Evolutionary conservation across 352 stramenopile species (phyloP).

Genomic region (Phytophthora ramorum): DNA sequence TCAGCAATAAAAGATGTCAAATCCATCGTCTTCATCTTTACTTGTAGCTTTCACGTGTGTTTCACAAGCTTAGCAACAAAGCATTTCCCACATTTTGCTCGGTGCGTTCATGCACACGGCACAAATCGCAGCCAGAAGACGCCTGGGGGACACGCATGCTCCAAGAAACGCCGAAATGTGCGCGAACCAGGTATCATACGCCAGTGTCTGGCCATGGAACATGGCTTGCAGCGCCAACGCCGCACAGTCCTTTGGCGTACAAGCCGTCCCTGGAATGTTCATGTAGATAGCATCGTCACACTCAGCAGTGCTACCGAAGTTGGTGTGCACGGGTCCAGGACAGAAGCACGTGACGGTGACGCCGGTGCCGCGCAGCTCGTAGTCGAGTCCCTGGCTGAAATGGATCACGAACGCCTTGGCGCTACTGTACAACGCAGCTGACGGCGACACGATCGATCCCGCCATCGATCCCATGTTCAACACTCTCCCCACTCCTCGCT

Average conservation of each 20-base stretch:
- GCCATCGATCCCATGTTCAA: slow-evolving; percentile 81
- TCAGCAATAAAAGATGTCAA: slow-evolving; percentile 5
- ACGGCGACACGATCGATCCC: slow-evolving; percentile 53
- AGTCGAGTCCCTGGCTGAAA: slow-evolving; percentile 75
- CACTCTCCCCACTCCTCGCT: slow-evolving; percentile 67
- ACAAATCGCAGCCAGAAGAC: slow-evolving; percentile 44
- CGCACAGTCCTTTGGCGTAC: slow-evolving; percentile 51
- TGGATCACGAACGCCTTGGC: slow-evolving; percentile 73
- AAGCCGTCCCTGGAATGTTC: slow-evolving; percentile 41
- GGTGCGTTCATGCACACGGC: slow-evolving; percentile 45
- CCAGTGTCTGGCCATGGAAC: slow-evolving; percentile 53
- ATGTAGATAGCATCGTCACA: slow-evolving; percentile 57
- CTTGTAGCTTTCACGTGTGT: background rate
- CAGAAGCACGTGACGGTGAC: slow-evolving; percentile 77
- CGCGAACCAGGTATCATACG: slow-evolving; percentile 59
- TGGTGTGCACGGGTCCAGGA: slow-evolving; percentile 67
- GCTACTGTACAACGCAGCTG: slow-evolving; percentile 68
- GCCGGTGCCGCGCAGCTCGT: slow-evolving; percentile 66
- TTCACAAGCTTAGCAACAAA: slow-evolving; percentile 20
- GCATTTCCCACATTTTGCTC: slow-evolving; percentile 34
- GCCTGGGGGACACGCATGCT: slow-evolving; percentile 42
- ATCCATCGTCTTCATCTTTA: background rate
- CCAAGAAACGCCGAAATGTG: slow-evolving; percentile 40
- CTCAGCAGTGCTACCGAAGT: slow-evolving; percentile 55
- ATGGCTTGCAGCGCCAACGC: slow-evolving; percentile 59